phyloP scores from a whole-genome alignment of 805 yeast genomes.

The Candida chauliodis region DNA sequence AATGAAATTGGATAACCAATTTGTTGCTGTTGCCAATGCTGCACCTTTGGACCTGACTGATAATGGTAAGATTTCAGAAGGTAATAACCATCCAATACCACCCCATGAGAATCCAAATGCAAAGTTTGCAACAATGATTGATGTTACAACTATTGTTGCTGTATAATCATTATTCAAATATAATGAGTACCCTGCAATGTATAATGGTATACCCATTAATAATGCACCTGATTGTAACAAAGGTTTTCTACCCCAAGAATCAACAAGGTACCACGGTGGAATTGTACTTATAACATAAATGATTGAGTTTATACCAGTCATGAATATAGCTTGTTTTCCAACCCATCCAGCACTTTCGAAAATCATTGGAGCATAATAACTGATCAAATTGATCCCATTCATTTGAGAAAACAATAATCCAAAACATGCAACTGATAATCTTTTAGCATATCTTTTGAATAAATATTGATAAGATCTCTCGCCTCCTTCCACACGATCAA shows the following conservation, averaged over 20 bases:
- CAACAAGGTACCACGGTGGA: slow-evolving; percentile 90
- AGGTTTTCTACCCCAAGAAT: slow-evolving; percentile 89
- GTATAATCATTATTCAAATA: slow-evolving; percentile 42
- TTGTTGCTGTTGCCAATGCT: slow-evolving; percentile 83
- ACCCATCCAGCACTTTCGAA: slow-evolving; percentile 95
- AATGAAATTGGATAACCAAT: slow-evolving; percentile 88
- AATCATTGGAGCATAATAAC: slow-evolving; percentile 90
- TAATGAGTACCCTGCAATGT: slow-evolving; percentile 56
- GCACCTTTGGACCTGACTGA: slow-evolving; percentile 87
- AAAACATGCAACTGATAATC: slow-evolving; percentile 84
- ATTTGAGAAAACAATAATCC: slow-evolving; percentile 91
- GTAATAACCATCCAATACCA: slow-evolving; percentile 87
- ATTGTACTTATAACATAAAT: slow-evolving; percentile 54
- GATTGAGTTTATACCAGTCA: slow-evolving; percentile 72
- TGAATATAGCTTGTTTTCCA: slow-evolving; percentile 80
- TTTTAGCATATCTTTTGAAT: slow-evolving; percentile 69
- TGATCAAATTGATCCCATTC: slow-evolving; percentile 88
- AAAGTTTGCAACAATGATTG: slow-evolving; percentile 78
- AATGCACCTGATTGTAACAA: slow-evolving; percentile 75
- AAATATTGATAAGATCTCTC: slow-evolving; percentile 71
- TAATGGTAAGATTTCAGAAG: slow-evolving; percentile 78
- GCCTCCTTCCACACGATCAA: slow-evolving; percentile 75
- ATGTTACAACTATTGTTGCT: slow-evolving; percentile 66
- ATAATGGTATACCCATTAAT: slow-evolving; percentile 71
- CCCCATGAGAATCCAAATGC: slow-evolving; percentile 93